Evolutionary conservation across 768 basidiomycete species (phyloP).

Genomic region (Amyloporia xantha): DNA sequence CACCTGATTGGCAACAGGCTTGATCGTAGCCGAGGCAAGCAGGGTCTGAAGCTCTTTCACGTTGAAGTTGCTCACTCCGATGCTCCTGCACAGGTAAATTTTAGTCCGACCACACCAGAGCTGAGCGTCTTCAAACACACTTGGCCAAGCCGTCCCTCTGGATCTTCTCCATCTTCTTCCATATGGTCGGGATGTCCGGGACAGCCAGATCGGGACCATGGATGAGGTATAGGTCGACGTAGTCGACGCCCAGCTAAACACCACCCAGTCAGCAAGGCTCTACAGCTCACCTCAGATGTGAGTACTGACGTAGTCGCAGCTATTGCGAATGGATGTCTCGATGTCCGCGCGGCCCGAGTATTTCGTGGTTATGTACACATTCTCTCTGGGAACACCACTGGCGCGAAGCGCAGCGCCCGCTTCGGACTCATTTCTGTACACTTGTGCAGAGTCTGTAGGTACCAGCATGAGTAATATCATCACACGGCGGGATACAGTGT

Average conservation of each 20-base stretch:
- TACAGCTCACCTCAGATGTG: not conserved
- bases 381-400: constrained; percentile 46
- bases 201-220: constrained; percentile 49
- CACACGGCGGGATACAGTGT: too few species aligned
- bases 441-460: constrained; percentile 57
- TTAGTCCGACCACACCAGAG: not conserved
- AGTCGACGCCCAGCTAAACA: constrained; percentile 52
- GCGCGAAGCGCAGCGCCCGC: constrained; percentile 43
- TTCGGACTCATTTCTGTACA: constrained; percentile 53
- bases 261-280: not conserved
- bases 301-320: constrained; percentile 45
- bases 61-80: constrained; percentile 67
- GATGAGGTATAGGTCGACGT: constrained; percentile 69
- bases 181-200: constrained; percentile 55
- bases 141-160: constrained; percentile 50
- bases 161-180: constrained; percentile 58
- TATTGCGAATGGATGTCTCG: constrained; percentile 47
- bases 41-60: constrained; percentile 47
- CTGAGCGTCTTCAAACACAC: constrained; percentile 22
- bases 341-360: constrained; percentile 54
- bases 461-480: too few species aligned
- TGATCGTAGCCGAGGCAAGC: constrained; percentile 50
- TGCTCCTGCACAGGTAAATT: constrained; percentile 42
- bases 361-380: constrained; percentile 63
- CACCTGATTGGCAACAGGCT: constrained; percentile 66